phyloP scores from a whole-genome alignment of 1,284 basidiomycete species.

The Peniophora sp. region DNA sequence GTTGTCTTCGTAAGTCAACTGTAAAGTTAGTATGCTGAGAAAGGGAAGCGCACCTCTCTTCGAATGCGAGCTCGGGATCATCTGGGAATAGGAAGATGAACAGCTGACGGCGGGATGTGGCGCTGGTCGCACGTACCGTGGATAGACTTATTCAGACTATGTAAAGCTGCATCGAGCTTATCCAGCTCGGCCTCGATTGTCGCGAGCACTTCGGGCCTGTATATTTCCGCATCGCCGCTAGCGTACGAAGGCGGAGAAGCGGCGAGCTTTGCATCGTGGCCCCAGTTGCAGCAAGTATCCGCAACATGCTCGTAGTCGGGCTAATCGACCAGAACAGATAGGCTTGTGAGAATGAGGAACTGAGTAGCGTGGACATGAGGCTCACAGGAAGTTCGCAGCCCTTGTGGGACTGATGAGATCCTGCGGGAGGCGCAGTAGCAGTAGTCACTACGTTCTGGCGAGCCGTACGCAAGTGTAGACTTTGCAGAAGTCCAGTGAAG shows the following conservation, averaged over 20 bases:
- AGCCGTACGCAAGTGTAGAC: background rate
- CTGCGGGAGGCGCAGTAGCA: background rate
- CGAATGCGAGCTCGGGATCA: constrained; percentile 51
- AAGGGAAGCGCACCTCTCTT: constrained; percentile 41
- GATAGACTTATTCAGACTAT: constrained; percentile 59
- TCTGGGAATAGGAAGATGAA: constrained; percentile 23
- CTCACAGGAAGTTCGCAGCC: background rate
- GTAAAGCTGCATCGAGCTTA: constrained; percentile 41
- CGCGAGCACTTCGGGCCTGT: constrained; percentile 31
- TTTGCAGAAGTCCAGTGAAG: background rate
- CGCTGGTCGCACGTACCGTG: constrained; percentile 35
- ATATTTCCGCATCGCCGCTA: constrained; percentile 2
- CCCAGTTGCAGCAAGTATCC: background rate
- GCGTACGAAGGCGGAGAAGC: background rate
- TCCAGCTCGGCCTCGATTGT: constrained; percentile 53
- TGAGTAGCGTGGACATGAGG: background rate
- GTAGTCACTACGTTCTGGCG: background rate
- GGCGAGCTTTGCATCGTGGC: background rate
- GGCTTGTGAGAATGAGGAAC: background rate
- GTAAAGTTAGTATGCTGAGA: background rate
- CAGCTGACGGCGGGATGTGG: background rate
- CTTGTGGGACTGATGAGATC: background rate
- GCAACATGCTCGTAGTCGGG: background rate
- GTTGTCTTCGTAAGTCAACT: background rate
- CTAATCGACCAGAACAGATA: background rate